phyloP scores from a whole-genome alignment of 169 alveolate genomes.

The Cardiosporidium cionae region DNA sequence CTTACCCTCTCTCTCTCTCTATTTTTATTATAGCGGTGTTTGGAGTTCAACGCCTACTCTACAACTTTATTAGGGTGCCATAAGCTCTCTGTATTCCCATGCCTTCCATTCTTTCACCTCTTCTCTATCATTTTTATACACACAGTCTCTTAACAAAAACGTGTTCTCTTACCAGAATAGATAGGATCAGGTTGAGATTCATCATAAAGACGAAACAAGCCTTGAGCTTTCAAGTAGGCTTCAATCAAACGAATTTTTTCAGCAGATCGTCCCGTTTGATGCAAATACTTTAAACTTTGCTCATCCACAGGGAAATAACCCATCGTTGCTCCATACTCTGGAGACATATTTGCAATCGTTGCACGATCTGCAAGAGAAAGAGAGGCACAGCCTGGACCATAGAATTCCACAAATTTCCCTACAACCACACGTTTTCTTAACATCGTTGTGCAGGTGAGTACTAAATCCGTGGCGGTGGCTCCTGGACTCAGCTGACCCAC shows the following conservation, averaged over 20 bases:
- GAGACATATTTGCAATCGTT: conserved; percentile 94
- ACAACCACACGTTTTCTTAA: conserved; percentile 90
- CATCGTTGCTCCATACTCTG: conserved; percentile 94
- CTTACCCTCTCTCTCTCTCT: too few species aligned
- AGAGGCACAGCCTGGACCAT: conserved; percentile 77
- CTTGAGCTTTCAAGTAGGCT: conserved; percentile 65
- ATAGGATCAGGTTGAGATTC: conserved; percentile 38
- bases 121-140: too few species aligned
- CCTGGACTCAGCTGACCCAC: conserved; percentile 74
- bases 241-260: conserved; percentile 71
- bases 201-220: conserved; percentile 56
- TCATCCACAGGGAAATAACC: conserved; percentile 92
- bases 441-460: conserved; percentile 46
- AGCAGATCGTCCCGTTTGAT: conserved; percentile 77
- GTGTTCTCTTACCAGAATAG: conserved; percentile 32
- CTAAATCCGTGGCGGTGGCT: conserved; percentile 88
- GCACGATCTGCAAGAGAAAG: conserved; percentile 87
- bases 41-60: too few species aligned
- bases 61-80: too few species aligned
- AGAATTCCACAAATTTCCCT: conserved; percentile 91
- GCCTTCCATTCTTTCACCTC: too few species aligned
- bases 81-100: too few species aligned
- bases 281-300: conserved; percentile 74
- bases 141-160: not conserved
- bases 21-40: too few species aligned